Evolutionary conservation across 208 protist genomes (phyloP).

Genomic region (Vickermania spadyakhi): DNA sequence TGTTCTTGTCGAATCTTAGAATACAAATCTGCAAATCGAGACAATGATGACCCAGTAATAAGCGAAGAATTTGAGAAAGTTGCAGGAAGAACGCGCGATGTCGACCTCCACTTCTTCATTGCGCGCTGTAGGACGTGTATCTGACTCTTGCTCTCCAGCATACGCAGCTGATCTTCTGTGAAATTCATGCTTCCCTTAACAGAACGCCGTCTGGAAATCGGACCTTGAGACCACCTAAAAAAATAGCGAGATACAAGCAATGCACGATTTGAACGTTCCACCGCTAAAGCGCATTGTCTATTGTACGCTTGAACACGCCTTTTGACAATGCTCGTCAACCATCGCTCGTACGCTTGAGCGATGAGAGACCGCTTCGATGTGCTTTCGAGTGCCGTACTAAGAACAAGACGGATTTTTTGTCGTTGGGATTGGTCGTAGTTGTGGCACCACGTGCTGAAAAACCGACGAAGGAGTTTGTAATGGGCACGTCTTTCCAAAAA

Average conservation of each 20-base stretch:
- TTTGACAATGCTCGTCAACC: conserved; percentile 18
- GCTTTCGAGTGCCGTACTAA: conserved; percentile 28
- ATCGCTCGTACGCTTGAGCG: conserved; percentile 20
- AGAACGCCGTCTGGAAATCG: background rate
- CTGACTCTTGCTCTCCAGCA: conserved; percentile 31
- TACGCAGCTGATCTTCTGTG: conserved; percentile 15
- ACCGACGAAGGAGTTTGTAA: conserved; percentile 31
- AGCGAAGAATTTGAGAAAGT: background rate
- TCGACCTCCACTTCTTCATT: conserved; percentile 15
- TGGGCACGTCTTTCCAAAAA: conserved; percentile 19
- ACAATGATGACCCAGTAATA: background rate
- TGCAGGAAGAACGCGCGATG: background rate
- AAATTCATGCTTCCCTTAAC: conserved; percentile 1
- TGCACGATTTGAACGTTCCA: conserved; percentile 12
- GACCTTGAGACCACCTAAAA: conserved; percentile 20
- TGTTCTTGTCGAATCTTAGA: conserved; percentile 7
- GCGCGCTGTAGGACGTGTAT: conserved; percentile 27
- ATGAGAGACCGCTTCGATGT: conserved; percentile 29
- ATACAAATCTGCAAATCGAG: background rate
- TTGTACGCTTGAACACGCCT: conserved; percentile 9
- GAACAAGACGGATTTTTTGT: conserved; percentile 26
- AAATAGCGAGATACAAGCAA: conserved; percentile 19
- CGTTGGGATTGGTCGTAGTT: conserved; percentile 65
- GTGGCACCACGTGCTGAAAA: conserved; percentile 49
- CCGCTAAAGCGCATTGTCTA: conserved; percentile 6